Evolutionary conservation across 2,329 filamentous ascomycete genomes (phyloP).

Genomic region (Trichoderma hamatum): DNA sequence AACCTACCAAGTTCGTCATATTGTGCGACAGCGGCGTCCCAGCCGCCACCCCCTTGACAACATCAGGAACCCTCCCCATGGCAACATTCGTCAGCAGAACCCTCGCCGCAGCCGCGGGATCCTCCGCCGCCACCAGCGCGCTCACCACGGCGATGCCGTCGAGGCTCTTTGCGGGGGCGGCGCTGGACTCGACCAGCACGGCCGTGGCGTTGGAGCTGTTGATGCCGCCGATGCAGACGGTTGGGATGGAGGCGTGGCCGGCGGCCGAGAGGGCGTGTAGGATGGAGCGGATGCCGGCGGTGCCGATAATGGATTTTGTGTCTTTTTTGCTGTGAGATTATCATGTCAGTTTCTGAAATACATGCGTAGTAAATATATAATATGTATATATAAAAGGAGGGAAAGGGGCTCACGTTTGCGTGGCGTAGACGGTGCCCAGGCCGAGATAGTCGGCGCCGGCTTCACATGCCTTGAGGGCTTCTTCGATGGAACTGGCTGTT

Average conservation of each 20-base stretch:
- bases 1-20: constrained; percentile 82
- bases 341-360: neutral
- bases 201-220: constrained; percentile 74
- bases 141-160: constrained; percentile 88
- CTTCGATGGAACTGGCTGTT: constrained; percentile 73
- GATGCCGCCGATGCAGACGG: constrained; percentile 89
- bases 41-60: constrained; percentile 64
- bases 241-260: constrained; percentile 52
- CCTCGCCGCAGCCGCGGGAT: constrained; percentile 66
- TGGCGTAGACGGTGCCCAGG: constrained; percentile 87
- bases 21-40: constrained; percentile 82
- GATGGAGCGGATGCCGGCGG: constrained; percentile 57
- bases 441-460: constrained; percentile 89
- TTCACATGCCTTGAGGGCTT: constrained; percentile 72
- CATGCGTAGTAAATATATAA: neutral
- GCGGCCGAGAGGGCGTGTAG: constrained; percentile 58
- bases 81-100: constrained; percentile 52
- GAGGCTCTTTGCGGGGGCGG: constrained; percentile 58
- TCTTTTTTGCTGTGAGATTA: constrained; percentile 69
- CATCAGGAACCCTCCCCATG: constrained; percentile 53
- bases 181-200: constrained; percentile 69
- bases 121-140: constrained; percentile 74
- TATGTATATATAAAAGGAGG: neutral
- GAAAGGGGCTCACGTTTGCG: constrained; percentile 64
- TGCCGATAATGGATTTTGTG: constrained; percentile 68